These are phyloP conservation scores for Vigna angularis DNA, from an alignment of 306 rosid species.

Conservation along the genomic window DNA sequence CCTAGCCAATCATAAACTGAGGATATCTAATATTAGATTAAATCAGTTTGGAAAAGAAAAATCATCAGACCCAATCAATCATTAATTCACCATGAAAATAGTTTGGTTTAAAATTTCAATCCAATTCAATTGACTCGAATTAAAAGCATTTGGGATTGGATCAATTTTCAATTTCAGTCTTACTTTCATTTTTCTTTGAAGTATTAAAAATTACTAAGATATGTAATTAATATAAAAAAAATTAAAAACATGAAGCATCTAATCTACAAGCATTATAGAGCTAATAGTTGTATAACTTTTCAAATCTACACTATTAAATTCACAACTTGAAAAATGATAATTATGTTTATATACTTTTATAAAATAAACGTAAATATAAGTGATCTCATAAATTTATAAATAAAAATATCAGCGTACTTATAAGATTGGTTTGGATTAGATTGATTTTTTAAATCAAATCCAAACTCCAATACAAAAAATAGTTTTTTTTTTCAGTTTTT, in stretches of 20 bases:
- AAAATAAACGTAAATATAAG: neutral
- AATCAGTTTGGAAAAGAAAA: neutral
- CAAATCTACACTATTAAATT: neutral
- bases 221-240: neutral
- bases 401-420: neutral
- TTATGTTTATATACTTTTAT: neutral
- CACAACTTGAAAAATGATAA: neutral
- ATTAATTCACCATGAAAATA: neutral
- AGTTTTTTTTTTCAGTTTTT: neutral
- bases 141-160: neutral
- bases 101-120: neutral
- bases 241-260: neutral
- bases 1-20: conserved; percentile 32
- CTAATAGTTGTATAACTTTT: neutral
- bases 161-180: neutral
- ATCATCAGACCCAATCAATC: neutral
- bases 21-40: neutral
- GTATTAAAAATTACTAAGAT: neutral
- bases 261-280: neutral
- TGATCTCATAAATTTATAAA: neutral
- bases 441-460: neutral
- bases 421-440: neutral
- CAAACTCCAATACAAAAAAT: too few species aligned
- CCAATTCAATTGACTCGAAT: neutral
- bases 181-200: neutral